Evolutionary conservation across 2,329 filamentous ascomycete genomes (phyloP).

Genomic region (Ascochyta viciae-villosae): DNA sequence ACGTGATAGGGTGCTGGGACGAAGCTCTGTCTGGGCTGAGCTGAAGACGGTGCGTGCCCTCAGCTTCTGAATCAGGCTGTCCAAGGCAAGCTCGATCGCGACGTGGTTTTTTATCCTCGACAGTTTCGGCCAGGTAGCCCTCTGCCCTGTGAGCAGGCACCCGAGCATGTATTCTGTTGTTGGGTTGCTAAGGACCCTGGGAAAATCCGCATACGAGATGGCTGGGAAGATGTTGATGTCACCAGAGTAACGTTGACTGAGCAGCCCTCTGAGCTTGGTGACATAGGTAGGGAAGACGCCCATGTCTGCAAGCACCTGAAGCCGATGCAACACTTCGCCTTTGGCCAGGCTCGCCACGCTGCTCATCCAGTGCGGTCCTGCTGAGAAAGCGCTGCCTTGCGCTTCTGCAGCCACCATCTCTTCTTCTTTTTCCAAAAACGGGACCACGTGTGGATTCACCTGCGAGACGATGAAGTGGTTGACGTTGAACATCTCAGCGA

Average conservation of each 20-base stretch:
- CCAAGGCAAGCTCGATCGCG: slow-evolving; percentile 85
- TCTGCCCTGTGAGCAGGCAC: slow-evolving; percentile 78
- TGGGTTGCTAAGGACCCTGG: slow-evolving; percentile 81
- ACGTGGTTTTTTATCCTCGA: slow-evolving; percentile 85
- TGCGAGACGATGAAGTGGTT: slow-evolving; percentile 98
- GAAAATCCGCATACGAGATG: slow-evolving; percentile 75
- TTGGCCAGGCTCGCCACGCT: slow-evolving; percentile 76
- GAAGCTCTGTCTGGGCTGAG: slow-evolving; percentile 62
- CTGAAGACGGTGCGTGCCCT: slow-evolving; percentile 74
- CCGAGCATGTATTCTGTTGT: slow-evolving; percentile 85
- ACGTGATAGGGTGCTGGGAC: slow-evolving; percentile 32
- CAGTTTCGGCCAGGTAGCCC: slow-evolving; percentile 90
- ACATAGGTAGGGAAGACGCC: slow-evolving; percentile 80
- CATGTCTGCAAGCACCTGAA: slow-evolving; percentile 81
- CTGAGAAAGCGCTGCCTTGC: slow-evolving; percentile 44
- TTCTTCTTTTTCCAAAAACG: slow-evolving; percentile 81
- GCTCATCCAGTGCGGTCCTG: slow-evolving; percentile 66
- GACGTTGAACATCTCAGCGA: slow-evolving; percentile 96
- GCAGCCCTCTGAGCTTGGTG: slow-evolving; percentile 78
- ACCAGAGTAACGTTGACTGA: slow-evolving; percentile 90
- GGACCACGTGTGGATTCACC: slow-evolving; percentile 92
- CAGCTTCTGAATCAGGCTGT: slow-evolving; percentile 73
- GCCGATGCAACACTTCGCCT: slow-evolving; percentile 79
- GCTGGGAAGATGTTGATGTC: slow-evolving; percentile 94
- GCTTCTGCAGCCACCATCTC: slow-evolving; percentile 52